Conservation (phyloP, 2,329 filamentous ascomycete species). For the Neonectria neomacrospora region DNA sequence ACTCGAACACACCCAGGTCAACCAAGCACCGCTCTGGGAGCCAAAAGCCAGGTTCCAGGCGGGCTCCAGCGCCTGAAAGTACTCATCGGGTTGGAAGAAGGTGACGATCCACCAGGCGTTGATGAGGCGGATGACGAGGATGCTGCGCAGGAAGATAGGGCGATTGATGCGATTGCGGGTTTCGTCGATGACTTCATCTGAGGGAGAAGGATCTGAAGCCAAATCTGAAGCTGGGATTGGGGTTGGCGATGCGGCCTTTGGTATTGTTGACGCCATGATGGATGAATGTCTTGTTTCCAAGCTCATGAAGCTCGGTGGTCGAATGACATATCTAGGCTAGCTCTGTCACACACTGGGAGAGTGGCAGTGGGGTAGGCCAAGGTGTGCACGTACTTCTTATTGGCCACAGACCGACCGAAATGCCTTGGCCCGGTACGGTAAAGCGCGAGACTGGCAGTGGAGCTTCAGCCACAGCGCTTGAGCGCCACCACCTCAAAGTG, state of each 20-base stretch:
- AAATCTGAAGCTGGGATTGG: background rate
- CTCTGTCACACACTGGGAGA: background rate
- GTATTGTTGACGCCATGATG: constrained; percentile 33
- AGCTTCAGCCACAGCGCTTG: constrained; percentile 10
- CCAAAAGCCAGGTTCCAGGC: constrained; percentile 93
- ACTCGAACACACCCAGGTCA: constrained; percentile 83
- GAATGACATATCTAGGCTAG: background rate
- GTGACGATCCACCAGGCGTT: constrained; percentile 84
- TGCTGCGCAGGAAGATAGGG: constrained; percentile 47
- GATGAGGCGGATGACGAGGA: constrained; percentile 77
- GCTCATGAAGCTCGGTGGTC: constrained; percentile 4
- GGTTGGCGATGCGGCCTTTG: background rate
- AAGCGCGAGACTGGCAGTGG: background rate
- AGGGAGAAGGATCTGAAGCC: background rate
- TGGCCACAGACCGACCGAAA: constrained; percentile 7
- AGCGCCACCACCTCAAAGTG: constrained; percentile 2
- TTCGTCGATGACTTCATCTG: constrained; percentile 29
- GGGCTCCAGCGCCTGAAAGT: constrained; percentile 94
- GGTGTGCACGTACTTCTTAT: constrained; percentile 17
- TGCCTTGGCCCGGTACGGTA: background rate
- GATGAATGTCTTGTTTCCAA: background rate
- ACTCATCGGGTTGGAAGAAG: constrained; percentile 99
- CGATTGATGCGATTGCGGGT: constrained; percentile 38
- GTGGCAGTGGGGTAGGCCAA: constrained; percentile 13
- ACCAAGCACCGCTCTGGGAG: constrained; percentile 80